A percentile compares a stretch with the other conserved stretches of the same genome.
These are phyloP conservation scores for Anthracocystis setariae DNA, from an alignment of 1,284 basidiomycete genomes.

Conservation along the genomic window DNA sequence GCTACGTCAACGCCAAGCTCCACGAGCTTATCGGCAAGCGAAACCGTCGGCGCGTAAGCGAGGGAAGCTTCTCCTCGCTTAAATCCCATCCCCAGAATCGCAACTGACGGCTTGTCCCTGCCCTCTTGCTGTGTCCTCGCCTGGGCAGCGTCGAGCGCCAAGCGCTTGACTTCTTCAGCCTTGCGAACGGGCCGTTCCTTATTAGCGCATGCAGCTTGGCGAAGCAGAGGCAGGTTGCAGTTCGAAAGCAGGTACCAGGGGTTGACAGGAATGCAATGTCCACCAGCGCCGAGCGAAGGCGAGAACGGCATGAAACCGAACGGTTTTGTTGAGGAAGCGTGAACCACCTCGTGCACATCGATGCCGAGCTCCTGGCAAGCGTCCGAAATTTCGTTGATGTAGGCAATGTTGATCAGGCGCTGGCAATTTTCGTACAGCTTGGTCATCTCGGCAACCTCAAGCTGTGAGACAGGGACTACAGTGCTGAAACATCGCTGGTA, in stretches of 20 bases:
- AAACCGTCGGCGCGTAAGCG: constrained; percentile 33
- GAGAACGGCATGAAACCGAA: constrained; percentile 40
- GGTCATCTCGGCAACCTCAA: constrained; percentile 35
- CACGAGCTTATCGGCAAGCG: constrained; percentile 30
- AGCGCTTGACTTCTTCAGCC: constrained; percentile 14
- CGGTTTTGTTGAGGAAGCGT: constrained; percentile 33
- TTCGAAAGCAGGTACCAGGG: constrained; percentile 38
- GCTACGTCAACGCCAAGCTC: constrained; percentile 21
- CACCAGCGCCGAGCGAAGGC: constrained; percentile 33
- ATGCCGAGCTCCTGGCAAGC: constrained; percentile 32
- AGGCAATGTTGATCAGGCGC: constrained; percentile 39
- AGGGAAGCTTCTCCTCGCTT: constrained; percentile 34
- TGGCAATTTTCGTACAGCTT: constrained; percentile 47
- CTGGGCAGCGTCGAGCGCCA: constrained; percentile 13
- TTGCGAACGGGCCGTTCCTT: constrained; percentile 20
- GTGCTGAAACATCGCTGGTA: constrained; percentile 34
- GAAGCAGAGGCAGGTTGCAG: constrained; percentile 33
- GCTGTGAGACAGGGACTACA: constrained; percentile 28
- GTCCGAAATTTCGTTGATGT: constrained; percentile 46
- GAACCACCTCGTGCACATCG: constrained; percentile 34
- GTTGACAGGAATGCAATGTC: constrained; percentile 42
- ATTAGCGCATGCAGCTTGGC: constrained; percentile 20
- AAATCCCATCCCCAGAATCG: constrained; percentile 38
- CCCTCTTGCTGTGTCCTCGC: too few relatives aligned
- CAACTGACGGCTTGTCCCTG: constrained; percentile 1